Evolutionary conservation across 2,329 filamentous ascomycete species (phyloP).

Genomic region (Botrytis fragariae): DNA sequence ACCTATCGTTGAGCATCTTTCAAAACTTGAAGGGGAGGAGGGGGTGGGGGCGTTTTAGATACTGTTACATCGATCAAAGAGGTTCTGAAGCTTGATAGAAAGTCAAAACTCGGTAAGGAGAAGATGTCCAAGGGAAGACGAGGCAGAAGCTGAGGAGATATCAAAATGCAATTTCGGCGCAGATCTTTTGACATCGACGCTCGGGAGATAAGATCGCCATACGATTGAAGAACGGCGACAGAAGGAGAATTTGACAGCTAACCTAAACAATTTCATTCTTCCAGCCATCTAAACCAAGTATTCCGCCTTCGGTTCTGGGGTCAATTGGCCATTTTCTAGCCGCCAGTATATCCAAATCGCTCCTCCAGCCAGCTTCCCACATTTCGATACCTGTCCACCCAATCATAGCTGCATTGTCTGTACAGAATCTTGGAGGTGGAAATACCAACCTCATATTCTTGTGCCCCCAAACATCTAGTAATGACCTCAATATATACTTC

Average conservation of each 20-base stretch:
- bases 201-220: neutral
- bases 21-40: too few relatives aligned
- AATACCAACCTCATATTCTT: conserved; percentile 60
- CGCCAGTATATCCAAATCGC: conserved; percentile 57
- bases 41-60: too few relatives aligned
- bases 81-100: neutral
- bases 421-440: conserved; percentile 77
- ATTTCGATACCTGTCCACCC: conserved; percentile 93
- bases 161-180: neutral
- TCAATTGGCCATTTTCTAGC: conserved; percentile 75
- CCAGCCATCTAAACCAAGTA: conserved; percentile 61
- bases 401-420: conserved; percentile 97
- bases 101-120: neutral
- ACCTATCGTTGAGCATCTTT: neutral
- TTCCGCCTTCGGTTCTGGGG: conserved; percentile 56
- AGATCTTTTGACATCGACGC: neutral
- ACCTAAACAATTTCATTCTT: conserved; percentile 16
- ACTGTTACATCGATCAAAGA: neutral
- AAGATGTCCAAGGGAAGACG: neutral
- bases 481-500: conserved; percentile 57
- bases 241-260: neutral
- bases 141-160: neutral
- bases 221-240: neutral
- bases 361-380: conserved; percentile 74
- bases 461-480: conserved; percentile 66